Base-by-base conservation (phyloP, 2,329 filamentous ascomycete genomes). In the Exserohilum rostratum region DNA sequence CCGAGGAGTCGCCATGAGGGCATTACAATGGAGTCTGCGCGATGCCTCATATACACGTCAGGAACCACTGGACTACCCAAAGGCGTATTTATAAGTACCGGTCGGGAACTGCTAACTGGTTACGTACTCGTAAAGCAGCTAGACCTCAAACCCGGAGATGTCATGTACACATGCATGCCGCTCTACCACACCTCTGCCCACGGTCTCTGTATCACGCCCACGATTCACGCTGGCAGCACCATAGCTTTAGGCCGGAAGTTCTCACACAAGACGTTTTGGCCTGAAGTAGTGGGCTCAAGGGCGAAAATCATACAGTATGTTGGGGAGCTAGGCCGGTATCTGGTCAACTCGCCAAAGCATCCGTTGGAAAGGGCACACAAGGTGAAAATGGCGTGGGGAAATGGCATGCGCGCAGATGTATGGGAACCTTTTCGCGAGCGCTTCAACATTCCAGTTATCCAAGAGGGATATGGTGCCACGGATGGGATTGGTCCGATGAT, bases 341-440 rank as follows among this genome's bases (percentile, higher is more conserved):
- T 76, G 6, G 46, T 75, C 6, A 75, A 74, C 29, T 67, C 66
- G 1, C 70, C 73, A 2, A 50, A 58, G n/a, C 72, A 70, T 39
- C 57, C 64, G 10, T 66, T 64, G 33, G 73, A 76, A 49, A 60
- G 64, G 10, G 61, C 60, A 11, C 70, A 76, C 50, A 71, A 67
- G 15, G 72, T 73, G 2, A 42, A 68, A 17, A 54, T 73, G 53
- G 73, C 72, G 3, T 76, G 70, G 70, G 75, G 75, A 11, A 78
- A 78, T 45, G 76, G 76, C n/a, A 75, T 78, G 71, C 57, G 76
- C 11, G 72, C 74, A 11, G 76, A 78, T 54, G 74, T 78, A 0
- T 78, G 76, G 74, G 72, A 75, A 49, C 65, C 62, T 0, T 78
- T 78, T 51, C 67, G 73, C 15, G 60, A 76, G 45, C 66, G 76